These are phyloP conservation scores for Aspergillus olivimuriae DNA, from an alignment of 495 filamentous ascomycete genomes.

Conservation along the genomic window DNA sequence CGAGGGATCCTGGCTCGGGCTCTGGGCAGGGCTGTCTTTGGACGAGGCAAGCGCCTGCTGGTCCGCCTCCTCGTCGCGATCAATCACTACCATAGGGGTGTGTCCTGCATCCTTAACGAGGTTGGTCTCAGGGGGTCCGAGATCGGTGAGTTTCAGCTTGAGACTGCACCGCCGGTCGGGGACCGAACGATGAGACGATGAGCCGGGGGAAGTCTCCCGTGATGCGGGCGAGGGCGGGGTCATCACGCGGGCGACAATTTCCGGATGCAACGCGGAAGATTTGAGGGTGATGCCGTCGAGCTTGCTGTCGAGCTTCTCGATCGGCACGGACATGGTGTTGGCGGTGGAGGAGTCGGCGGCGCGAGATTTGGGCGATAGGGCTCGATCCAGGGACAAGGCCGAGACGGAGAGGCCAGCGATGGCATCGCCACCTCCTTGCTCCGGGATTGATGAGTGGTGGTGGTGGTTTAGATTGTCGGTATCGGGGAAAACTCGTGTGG, in stretches of 20 bases:
- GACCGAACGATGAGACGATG: slow-evolving; percentile 19
- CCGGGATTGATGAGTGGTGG: slow-evolving; percentile 15
- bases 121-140: slow-evolving; percentile 31
- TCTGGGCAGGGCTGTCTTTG: too few relatives aligned
- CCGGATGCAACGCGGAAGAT: slow-evolving; percentile 38
- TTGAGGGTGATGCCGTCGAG: slow-evolving; percentile 45
- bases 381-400: slow-evolving; percentile 34
- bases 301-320: slow-evolving; percentile 42
- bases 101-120: slow-evolving; percentile 40
- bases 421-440: slow-evolving; percentile 12
- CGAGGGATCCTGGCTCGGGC: slow-evolving; percentile 5
- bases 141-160: slow-evolving; percentile 37
- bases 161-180: slow-evolving; percentile 30
- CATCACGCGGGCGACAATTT: slow-evolving; percentile 38
- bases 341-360: slow-evolving; percentile 15
- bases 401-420: slow-evolving; percentile 4
- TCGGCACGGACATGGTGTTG: slow-evolving; percentile 33
- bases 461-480: slow-evolving; percentile 22
- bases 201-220: slow-evolving; percentile 23
- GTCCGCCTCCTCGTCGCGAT: slow-evolving; percentile 25
- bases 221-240: slow-evolving; percentile 37
- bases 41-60: slow-evolving; percentile 28
- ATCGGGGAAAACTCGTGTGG: slow-evolving; percentile 39
- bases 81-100: slow-evolving; percentile 42
- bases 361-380: slow-evolving; percentile 34